Base-by-base conservation (phyloP, 2,329 filamentous ascomycete genomes). In the Colletotrichum nymphaeae region DNA sequence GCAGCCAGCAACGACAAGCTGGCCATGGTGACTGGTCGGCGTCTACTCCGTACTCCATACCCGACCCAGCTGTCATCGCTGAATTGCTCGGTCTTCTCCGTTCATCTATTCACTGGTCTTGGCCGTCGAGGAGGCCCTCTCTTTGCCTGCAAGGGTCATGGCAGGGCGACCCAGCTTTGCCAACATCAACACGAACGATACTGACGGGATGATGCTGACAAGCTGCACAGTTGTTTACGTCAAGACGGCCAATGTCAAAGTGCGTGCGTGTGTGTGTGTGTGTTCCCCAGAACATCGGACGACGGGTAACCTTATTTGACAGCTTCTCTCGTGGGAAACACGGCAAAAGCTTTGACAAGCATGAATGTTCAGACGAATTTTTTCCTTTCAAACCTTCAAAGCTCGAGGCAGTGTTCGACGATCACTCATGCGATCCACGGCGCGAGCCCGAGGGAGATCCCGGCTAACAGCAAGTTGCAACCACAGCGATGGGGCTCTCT, bases 171-270 rank as follows among this genome's bases (percentile, higher is more conserved):
- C 46, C 19, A 16, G 16, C 37, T 16, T 42, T 42, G 37, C 14
- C 37, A 30, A 60, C 37, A 28, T 58, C 35, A 49, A 52, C 42
- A 60, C 37, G 30, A 59, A 35, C 26, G 30, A n/a, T 35, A 28
- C 26, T 55, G 59, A 66, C 42, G 42, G 69, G 52, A 69, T 72
- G 53, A 64, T 67, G 70, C 59, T 60, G 59, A 56, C 59, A 60
- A 32, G 24, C n/a, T 24, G 42, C 56, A 52, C 30, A 24, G 32
- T 24, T 46, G 19, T 32, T 42, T 46, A 60, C 46, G 66, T 65
- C 69, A 53, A 63, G 42, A 19, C 56, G 49, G 14, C 12, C 16
- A 49, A n/a, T 4, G 42, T 42, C 5, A 42, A 42, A 42, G 35
- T 42, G 35, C 35, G 35, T n/a, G n/a, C n/a, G 24, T 42, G 35